Conservation (phyloP, 257 asterid genomes). For the Pogostemon cablin region DNA sequence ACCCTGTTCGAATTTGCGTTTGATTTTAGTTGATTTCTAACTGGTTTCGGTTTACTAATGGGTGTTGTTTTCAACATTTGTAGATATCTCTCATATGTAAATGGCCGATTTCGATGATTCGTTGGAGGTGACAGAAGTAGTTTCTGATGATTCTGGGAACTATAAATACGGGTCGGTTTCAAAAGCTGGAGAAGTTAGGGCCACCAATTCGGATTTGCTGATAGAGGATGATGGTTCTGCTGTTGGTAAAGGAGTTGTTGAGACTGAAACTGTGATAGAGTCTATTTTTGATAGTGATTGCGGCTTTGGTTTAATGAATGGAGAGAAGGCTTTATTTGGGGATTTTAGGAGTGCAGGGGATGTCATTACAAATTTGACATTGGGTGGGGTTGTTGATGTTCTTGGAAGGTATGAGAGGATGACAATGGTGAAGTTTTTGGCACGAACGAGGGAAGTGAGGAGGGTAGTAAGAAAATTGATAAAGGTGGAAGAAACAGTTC, state of each 20-base stretch:
- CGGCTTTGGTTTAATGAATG: not conserved
- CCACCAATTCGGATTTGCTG: conserved; percentile 14
- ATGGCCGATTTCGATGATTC: conserved; percentile 35
- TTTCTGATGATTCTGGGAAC: conserved; percentile 30
- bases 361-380: not conserved
- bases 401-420: not conserved
- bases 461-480: not conserved
- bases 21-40: not conserved
- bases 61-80: conserved; percentile 8
- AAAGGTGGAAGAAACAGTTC: not conserved
- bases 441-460: conserved; percentile 1
- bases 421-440: not conserved
- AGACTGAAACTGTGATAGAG: not conserved
- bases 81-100: conserved; percentile 11
- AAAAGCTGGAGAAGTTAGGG: not conserved
- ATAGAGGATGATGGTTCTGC: conserved; percentile 26
- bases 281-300: not conserved
- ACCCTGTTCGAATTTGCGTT: conserved; percentile 17
- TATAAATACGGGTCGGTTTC: conserved; percentile 22
- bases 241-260: not conserved
- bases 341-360: not conserved
- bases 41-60: conserved; percentile 10
- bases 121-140: conserved; percentile 23
- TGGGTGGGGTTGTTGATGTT: not conserved
- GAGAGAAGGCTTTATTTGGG: not conserved